These are phyloP conservation scores for Claviceps sp. DNA, from an alignment of 2,329 filamentous ascomycete genomes.

Conservation along the genomic window DNA sequence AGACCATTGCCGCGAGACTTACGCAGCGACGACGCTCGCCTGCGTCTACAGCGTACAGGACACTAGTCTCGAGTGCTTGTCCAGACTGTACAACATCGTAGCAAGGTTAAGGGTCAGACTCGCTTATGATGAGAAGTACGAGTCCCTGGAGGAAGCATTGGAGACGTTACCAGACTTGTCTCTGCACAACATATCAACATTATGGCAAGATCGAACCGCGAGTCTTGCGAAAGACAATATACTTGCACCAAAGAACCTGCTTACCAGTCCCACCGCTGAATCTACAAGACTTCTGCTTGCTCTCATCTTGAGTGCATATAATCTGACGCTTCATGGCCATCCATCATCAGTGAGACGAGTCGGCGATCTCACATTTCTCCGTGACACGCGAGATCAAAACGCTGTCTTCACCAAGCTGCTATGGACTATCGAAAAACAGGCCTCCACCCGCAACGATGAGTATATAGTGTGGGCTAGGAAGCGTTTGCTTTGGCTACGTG, in stretches of 20 bases:
- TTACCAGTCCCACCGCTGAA: conserved; percentile 46
- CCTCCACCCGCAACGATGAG: conserved; percentile 45
- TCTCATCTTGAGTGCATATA: conserved; percentile 46
- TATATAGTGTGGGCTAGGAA: conserved; percentile 49
- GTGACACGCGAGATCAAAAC: conserved; percentile 51
- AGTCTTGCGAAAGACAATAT: conserved; percentile 29
- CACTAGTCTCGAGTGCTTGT: conserved; percentile 42
- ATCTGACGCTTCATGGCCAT: conserved; percentile 37
- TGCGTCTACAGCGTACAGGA: conserved; percentile 54
- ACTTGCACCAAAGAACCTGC: conserved; percentile 43
- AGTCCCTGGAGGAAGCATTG: conserved; percentile 34
- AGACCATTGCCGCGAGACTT: conserved; percentile 46
- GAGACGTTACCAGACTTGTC: conserved; percentile 29
- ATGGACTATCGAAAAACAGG: conserved; percentile 33
- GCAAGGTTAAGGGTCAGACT: conserved; percentile 41
- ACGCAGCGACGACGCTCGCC: conserved; percentile 54
- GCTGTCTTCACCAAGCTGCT: conserved; percentile 45
- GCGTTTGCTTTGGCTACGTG: conserved; percentile 59
- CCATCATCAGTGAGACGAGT: conserved; percentile 38
- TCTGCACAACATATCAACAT: conserved; percentile 11
- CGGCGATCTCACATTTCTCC: conserved; percentile 50
- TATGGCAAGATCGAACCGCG: conserved; percentile 14
- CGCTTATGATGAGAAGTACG: conserved; percentile 43
- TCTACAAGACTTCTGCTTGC: conserved; percentile 49
- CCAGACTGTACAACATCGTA: conserved; percentile 46